Conservation (phyloP, 2,329 filamentous ascomycete genomes). For the Coniella vitis region DNA sequence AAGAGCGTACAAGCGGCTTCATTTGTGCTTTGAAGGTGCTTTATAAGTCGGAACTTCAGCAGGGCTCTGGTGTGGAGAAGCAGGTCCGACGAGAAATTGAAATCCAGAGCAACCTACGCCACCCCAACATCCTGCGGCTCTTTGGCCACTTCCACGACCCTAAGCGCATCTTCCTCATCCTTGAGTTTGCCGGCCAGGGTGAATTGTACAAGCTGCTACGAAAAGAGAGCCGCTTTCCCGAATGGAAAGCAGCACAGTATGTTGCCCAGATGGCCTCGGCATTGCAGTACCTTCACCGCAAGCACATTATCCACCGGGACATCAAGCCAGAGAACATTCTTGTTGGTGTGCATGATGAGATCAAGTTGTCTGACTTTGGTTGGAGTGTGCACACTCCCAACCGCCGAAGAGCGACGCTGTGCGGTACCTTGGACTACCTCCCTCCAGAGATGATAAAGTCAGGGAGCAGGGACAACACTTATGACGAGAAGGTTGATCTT, state of each 20-base stretch:
- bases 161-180: constrained; percentile 79
- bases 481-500: constrained; percentile 91
- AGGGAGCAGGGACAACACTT: constrained; percentile 75
- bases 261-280: constrained; percentile 88
- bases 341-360: constrained; percentile 91
- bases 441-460: constrained; percentile 95
- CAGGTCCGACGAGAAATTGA: constrained; percentile 84
- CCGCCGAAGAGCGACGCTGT: constrained; percentile 89
- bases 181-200: constrained; percentile 80
- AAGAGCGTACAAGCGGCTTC: constrained; percentile 71
- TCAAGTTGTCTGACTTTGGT: constrained; percentile 97
- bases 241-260: constrained; percentile 82
- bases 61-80: constrained; percentile 72
- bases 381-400: constrained; percentile 98
- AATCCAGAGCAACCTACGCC: constrained; percentile 80
- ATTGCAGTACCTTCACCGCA: constrained; percentile 84
- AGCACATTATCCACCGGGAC: constrained; percentile 94
- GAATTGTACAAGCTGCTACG: constrained; percentile 84
- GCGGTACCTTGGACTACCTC: constrained; percentile 93
- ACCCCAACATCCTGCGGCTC: constrained; percentile 77
- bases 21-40: constrained; percentile 82
- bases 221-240: constrained; percentile 71
- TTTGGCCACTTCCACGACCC: constrained; percentile 87
- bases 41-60: constrained; percentile 75
- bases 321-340: constrained; percentile 98